These are phyloP conservation scores for Dryas integrifolia DNA, from an alignment of 331 rosid genomes.

Conservation along the genomic window DNA sequence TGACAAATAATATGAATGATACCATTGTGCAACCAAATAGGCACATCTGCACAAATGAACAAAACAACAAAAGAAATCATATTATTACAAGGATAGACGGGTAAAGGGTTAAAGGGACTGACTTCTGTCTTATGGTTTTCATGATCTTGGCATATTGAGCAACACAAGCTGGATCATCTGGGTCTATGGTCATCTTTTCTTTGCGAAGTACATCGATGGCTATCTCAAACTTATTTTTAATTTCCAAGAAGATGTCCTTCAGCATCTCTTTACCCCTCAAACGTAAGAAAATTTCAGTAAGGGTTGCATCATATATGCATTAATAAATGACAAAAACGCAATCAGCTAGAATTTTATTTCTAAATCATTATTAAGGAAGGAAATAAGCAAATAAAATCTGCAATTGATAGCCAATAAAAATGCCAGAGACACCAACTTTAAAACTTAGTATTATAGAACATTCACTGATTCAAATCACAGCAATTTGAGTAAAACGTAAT, in stretches of 20 bases:
- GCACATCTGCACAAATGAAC: neutral
- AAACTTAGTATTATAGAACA: neutral
- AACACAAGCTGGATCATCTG: slow-evolving; percentile 86
- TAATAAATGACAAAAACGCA: slow-evolving; percentile 6
- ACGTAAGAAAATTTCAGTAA: slow-evolving; percentile 28
- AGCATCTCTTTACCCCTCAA: slow-evolving; percentile 64
- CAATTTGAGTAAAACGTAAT: neutral
- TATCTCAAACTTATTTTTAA: slow-evolving; percentile 76
- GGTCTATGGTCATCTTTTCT: slow-evolving; percentile 92
- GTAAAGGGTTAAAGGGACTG: slow-evolving; percentile 32
- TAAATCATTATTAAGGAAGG: no score
- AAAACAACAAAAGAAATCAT: neutral
- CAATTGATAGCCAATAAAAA: neutral
- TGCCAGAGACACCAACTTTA: neutral
- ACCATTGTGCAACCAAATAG: neutral
- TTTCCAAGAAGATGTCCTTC: slow-evolving; percentile 75
- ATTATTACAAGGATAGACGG: neutral
- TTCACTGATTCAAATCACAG: neutral
- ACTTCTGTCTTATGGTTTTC: slow-evolving; percentile 82
- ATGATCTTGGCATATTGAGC: slow-evolving; percentile 77
- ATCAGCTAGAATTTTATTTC: neutral
- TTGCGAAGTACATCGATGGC: slow-evolving; percentile 69
- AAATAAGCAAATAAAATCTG: neutral
- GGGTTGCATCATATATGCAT: neutral
- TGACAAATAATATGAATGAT: neutral